These are phyloP conservation scores for Marasmius fiardii DNA, from an alignment of 1,284 basidiomycete genomes.

Conservation along the genomic window DNA sequence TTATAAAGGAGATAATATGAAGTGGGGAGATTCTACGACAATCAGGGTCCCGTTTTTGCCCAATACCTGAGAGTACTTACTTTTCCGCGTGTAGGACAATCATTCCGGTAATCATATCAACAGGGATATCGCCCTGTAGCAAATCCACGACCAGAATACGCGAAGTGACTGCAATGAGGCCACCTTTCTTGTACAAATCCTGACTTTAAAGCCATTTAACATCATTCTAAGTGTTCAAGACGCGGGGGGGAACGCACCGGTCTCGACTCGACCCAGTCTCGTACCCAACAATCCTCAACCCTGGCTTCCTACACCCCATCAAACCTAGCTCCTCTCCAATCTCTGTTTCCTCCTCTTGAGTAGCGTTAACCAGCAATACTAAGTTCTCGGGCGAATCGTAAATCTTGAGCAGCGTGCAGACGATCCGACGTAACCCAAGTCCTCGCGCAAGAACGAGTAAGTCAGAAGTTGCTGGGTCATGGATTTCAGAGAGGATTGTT, in stretches of 20 bases:
- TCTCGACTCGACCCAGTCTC: slow-evolving; percentile 77
- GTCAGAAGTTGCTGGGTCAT: slow-evolving; percentile 80
- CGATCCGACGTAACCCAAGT: slow-evolving; percentile 76
- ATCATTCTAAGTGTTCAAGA: background rate
- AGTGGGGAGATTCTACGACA: slow-evolving; percentile 73
- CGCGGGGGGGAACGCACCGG: slow-evolving; percentile 47
- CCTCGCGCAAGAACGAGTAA: slow-evolving; percentile 85
- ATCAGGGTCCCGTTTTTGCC: background rate
- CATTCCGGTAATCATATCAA: slow-evolving; percentile 86
- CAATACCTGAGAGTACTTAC: slow-evolving; percentile 24
- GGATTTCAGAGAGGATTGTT: slow-evolving; percentile 59
- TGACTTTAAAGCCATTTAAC: slow-evolving; percentile 48
- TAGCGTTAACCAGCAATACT: slow-evolving; percentile 87
- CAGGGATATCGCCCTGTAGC: slow-evolving; percentile 85
- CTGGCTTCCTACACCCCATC: slow-evolving; percentile 87
- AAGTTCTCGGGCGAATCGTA: slow-evolving; percentile 88
- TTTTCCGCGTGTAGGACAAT: slow-evolving; percentile 92
- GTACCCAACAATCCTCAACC: slow-evolving; percentile 80
- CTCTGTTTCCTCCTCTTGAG: slow-evolving; percentile 83
- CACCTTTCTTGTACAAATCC: slow-evolving; percentile 82
- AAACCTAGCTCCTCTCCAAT: slow-evolving; percentile 92
- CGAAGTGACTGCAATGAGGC: slow-evolving; percentile 90
- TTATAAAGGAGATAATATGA: slow-evolving; percentile 87
- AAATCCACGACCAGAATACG: slow-evolving; percentile 95
- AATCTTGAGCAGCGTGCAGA: slow-evolving; percentile 87